These are phyloP conservation scores for Cicer arietinum DNA, from an alignment of 306 rosid genomes.

Conservation along the genomic window DNA sequence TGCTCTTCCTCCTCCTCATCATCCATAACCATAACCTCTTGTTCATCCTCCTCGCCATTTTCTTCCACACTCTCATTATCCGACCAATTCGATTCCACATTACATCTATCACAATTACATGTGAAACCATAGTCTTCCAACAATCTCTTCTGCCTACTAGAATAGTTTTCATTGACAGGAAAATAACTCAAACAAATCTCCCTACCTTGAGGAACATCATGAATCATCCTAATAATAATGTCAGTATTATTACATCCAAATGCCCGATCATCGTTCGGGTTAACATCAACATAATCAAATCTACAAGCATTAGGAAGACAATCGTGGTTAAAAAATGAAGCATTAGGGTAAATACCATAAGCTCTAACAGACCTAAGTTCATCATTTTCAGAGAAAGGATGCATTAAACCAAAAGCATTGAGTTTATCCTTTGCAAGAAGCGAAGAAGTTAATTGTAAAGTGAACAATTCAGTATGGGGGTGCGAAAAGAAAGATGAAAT, in stretches of 20 bases:
- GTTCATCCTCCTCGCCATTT: constrained; percentile 54
- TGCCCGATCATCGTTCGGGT: constrained; percentile 8
- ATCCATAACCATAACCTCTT: constrained; percentile 52
- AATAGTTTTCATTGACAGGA: constrained; percentile 66
- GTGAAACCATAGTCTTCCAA: constrained; percentile 78
- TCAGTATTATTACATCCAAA: constrained; percentile 53
- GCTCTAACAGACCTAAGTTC: constrained; percentile 73
- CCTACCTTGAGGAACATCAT: constrained; percentile 82
- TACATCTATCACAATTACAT: constrained; percentile 82
- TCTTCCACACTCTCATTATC: constrained; percentile 58
- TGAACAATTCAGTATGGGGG: constrained; percentile 42
- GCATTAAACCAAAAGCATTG: constrained; percentile 82
- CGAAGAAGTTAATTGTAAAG: constrained; percentile 59
- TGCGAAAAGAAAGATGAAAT: constrained; percentile 46
- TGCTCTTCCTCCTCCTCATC: constrained; percentile 47
- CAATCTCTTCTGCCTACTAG: constrained; percentile 71
- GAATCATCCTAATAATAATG: constrained; percentile 69
- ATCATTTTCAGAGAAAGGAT: constrained; percentile 55
- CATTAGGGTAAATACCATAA: constrained; percentile 69
- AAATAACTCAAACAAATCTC: constrained; percentile 89
- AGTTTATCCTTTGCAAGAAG: constrained; percentile 73
- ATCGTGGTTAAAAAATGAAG: constrained; percentile 81
- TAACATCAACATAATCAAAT: constrained; percentile 71
- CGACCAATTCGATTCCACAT: constrained; percentile 75
- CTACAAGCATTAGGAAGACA: constrained; percentile 95